Conservation (phyloP, 2,329 filamentous ascomycete species). For the Sordariomycetes sp. region DNA sequence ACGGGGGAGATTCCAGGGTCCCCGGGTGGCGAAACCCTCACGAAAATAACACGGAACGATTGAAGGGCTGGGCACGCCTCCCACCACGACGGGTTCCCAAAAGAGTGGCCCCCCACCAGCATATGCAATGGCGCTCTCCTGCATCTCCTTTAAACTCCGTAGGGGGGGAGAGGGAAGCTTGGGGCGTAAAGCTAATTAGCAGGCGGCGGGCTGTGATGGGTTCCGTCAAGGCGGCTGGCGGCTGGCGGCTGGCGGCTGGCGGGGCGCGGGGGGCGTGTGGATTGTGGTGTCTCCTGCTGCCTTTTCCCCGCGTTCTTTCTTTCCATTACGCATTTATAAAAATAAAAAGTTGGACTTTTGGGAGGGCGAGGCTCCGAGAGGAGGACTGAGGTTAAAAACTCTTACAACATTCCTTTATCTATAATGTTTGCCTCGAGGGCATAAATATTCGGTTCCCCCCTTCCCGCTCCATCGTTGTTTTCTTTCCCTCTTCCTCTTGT, state of each 20-base stretch:
- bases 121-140: background rate
- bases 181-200: too few relatives aligned
- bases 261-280: too few relatives aligned
- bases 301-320: background rate
- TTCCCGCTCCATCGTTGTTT: background rate
- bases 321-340: background rate
- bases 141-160: too few relatives aligned
- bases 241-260: too few relatives aligned
- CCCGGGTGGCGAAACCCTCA: conserved; percentile 1
- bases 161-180: too few relatives aligned
- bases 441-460: background rate
- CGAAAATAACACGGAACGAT: conserved; percentile 4
- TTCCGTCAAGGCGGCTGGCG: too few relatives aligned
- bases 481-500: background rate
- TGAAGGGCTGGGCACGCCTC: background rate
- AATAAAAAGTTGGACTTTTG: background rate
- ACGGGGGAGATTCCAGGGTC: background rate
- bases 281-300: background rate
- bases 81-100: background rate
- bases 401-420: too few relatives aligned
- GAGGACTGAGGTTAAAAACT: too few relatives aligned
- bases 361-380: too few relatives aligned
- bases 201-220: too few relatives aligned
- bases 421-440: too few relatives aligned
- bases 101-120: background rate